Base-by-base conservation (phyloP, 1,139 yeast species). In the Debaryomyces psychrophilus region DNA sequence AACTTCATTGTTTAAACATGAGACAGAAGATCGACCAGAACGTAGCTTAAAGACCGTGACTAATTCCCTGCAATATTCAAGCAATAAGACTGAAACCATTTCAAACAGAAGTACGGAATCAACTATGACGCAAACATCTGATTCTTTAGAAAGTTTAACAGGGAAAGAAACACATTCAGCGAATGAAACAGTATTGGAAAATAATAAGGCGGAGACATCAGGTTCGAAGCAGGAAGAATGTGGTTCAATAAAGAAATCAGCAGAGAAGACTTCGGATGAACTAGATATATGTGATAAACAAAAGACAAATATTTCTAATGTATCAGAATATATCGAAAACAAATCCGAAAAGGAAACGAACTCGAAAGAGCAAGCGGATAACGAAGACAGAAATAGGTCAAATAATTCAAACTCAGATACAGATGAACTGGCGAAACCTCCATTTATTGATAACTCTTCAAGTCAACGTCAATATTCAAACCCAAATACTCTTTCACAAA, bases 261-360 rank as follows among this genome's bases (percentile, higher is more conserved):
- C 5, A 20, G 5, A 4, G 5, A 5, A 20, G 22, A 5, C 4
- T 20, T 20, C 22, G 3, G 17, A 7, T 29, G 34, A 29, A 14
- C 15, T 14, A 29, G 14, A 14, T 11, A 14, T n/a, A n/a, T n/a
- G 22, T 6, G 20, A 61, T 62, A 65, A 64, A 64, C 49, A 63
- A 59, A 65, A 59, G 58, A 63, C 36, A 53, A 54, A 41, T 67
- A 64, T 44, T 56, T 43, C 39, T 5, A 44, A 39, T 3, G 40
- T 20, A 20, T 20, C 22, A 20, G 5, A 47, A 37, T 44, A 44
- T 22, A 41, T 31, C 20, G 36, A 43, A 28, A 43, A 45, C 22
- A 39, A 15, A 22, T 41, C 26, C 17, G 26, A 44, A 47, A 56
- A 47, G 29, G 55, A 50, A 20, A 20, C 22, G 22, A 20, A 20